These are phyloP conservation scores for Phytophthora aleatoria DNA, from an alignment of 352 stramenopile genomes.

Conservation along the genomic window DNA sequence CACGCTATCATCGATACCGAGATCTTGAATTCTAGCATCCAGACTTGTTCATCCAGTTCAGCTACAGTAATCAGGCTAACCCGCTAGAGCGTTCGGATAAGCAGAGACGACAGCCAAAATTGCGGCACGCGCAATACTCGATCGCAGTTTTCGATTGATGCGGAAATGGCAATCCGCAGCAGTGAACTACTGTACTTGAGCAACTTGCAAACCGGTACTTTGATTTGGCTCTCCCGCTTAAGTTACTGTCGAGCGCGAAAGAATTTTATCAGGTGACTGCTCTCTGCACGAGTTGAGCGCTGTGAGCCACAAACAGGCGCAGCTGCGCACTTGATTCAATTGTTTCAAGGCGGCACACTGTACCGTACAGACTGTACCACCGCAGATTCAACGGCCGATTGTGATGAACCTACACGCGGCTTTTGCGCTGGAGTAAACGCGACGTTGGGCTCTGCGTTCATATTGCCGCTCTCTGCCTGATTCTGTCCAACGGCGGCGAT, in stretches of 20 bases:
- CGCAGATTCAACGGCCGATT: background rate
- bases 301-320: constrained; percentile 23
- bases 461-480: constrained; percentile 12
- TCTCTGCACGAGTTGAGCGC: background rate
- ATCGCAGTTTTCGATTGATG: too few species aligned
- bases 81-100: too few species aligned
- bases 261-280: constrained; percentile 14
- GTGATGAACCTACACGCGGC: background rate
- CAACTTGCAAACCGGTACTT: too few species aligned
- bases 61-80: too few species aligned
- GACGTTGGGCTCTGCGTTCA: background rate
- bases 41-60: too few species aligned
- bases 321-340: constrained; percentile 29
- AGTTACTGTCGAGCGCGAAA: constrained; percentile 7
- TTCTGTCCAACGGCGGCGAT: constrained; percentile 13
- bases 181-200: too few species aligned
- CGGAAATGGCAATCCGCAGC: too few species aligned
- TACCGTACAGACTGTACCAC: background rate
- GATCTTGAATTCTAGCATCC: too few species aligned
- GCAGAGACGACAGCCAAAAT: too few species aligned
- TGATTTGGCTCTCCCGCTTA: too few species aligned
- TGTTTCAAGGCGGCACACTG: constrained; percentile 1
- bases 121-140: too few species aligned
- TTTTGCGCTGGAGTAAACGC: constrained; percentile 12
- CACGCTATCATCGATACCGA: too few species aligned